Base-by-base conservation (phyloP, 1,139 yeast species). In the Suhomyces bokatorum region DNA sequence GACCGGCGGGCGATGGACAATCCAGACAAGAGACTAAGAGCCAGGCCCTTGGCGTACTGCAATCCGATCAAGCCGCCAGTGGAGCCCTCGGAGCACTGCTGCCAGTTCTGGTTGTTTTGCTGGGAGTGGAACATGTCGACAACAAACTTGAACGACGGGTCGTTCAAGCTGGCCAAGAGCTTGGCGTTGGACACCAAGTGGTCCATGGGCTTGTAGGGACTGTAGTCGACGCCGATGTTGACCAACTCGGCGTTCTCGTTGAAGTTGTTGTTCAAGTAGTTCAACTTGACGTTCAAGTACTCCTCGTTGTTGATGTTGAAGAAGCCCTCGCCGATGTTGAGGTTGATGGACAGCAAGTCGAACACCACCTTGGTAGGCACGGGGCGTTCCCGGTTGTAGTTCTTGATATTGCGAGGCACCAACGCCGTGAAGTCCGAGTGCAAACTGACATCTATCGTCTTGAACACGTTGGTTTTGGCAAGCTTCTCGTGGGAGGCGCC, bases 31-130 rank as follows among this genome's bases (percentile, higher is more conserved):
- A 62, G 35, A 16, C 52, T 50, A 15, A 69, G 52, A 13, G 26
- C 48, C 13, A 51, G 53, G 26, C 43, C 40, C 11, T 50, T 51
- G 40, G 46, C 51, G 52, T 66, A 70, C 46, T 63, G 64, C 39
- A 80, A 60, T 6, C 84, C 85, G 39, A 78, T 59, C 27, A 66
- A 55, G 3, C 80, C 80, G 4, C 75, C 74, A 29, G 64, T 55
- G 26, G 66, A 48, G 32, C 62, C 66, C 47, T 65, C 66, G 15
- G 67, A 58, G 34, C 65, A 58, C 31, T 64, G 66, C 50, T 69
- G 74, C 77, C 76, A 71, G 26, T 51, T 46, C 48, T 69, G 73
- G 56, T 73, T 71, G 49, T 73, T 72, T 43, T 68, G 69, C 42
- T 69, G 70, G 13, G 64, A 53, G 47, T 69, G 71, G 53, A 56